Conservation (phyloP, 2,329 filamentous ascomycete genomes). For the Fusarium dimerum region DNA sequence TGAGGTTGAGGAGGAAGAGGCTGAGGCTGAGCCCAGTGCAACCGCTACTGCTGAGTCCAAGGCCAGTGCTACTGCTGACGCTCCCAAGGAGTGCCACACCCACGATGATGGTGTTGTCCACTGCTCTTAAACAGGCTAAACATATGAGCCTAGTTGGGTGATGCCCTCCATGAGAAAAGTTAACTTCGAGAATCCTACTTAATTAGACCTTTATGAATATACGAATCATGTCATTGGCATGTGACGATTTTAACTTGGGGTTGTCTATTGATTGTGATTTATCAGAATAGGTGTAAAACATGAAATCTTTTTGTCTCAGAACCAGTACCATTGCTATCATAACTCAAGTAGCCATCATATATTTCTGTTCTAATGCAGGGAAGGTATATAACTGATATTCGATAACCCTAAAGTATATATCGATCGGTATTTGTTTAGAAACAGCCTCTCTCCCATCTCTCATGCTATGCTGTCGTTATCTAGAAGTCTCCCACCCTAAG, state of each 20-base stretch:
- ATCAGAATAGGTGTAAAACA: not conserved
- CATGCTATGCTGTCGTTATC: no score
- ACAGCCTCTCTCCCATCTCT: no score
- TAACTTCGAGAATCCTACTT: slow-evolving; percentile 43
- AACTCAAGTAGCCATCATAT: no score
- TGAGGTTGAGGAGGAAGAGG: slow-evolving; percentile 26
- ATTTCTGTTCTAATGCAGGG: no score
- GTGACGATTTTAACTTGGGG: not conserved
- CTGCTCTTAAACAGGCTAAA: slow-evolving; percentile 21
- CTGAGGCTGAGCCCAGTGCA: slow-evolving; percentile 13
- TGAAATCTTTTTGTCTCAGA: not conserved
- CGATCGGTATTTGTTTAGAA: no score
- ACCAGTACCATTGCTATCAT: no score
- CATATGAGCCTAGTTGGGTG: no score
- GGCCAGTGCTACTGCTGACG: not conserved
- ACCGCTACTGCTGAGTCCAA: slow-evolving; percentile 36
- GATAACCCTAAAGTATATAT: no score
- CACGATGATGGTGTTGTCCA: slow-evolving; percentile 44
- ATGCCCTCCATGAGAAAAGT: not conserved
- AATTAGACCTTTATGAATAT: not conserved
- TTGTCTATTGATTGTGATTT: not conserved
- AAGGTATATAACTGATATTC: no score
- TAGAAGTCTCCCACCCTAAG: no score
- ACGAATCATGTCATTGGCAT: not conserved
- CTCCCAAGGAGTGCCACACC: slow-evolving; percentile 41